These are phyloP conservation scores for Acanthamoeba castellanii DNA, from an alignment of 208 protist genomes.

Conservation along the genomic window DNA sequence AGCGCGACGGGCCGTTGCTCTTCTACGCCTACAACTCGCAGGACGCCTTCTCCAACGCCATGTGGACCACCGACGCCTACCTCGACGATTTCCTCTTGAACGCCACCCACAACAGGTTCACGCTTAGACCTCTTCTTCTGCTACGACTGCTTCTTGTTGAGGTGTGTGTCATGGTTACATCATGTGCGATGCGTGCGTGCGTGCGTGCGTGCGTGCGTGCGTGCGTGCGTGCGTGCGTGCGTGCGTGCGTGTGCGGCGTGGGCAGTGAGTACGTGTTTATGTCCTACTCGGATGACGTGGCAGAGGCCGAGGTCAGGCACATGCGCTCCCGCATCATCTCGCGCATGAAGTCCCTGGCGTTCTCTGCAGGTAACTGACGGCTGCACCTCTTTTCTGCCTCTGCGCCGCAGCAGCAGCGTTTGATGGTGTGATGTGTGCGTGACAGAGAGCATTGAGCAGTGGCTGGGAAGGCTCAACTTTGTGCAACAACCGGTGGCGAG, in stretches of 20 bases:
- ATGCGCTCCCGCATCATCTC: not conserved
- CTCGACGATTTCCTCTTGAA: constrained; percentile 53
- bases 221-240: no score
- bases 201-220: no score
- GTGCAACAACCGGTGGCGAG: not conserved
- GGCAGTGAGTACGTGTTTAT: constrained; percentile 53
- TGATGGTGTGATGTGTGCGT: not conserved
- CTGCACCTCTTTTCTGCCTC: no score
- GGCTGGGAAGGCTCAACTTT: constrained; percentile 35
- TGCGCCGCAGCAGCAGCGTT: not conserved
- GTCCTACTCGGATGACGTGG: constrained; percentile 38
- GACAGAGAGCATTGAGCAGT: not conserved
- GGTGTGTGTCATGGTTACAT: not conserved
- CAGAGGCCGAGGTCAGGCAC: not conserved
- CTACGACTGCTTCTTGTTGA: no score
- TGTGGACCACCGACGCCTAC: constrained; percentile 72
- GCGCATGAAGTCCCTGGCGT: constrained; percentile 22
- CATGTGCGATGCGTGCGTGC: not conserved
- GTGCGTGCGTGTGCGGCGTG: not conserved
- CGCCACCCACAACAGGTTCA: constrained; percentile 7
- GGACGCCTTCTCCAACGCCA: constrained; percentile 56
- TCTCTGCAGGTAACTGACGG: not conserved
- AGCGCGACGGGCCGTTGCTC: not conserved
- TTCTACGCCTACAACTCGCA: constrained; percentile 51
- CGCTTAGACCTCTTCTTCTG: not conserved